Evolutionary conservation across 768 basidiomycete genomes (phyloP), one percentile per base, ranked within the genome.

Genomic region (Austroboletus eburneus): DNA sequence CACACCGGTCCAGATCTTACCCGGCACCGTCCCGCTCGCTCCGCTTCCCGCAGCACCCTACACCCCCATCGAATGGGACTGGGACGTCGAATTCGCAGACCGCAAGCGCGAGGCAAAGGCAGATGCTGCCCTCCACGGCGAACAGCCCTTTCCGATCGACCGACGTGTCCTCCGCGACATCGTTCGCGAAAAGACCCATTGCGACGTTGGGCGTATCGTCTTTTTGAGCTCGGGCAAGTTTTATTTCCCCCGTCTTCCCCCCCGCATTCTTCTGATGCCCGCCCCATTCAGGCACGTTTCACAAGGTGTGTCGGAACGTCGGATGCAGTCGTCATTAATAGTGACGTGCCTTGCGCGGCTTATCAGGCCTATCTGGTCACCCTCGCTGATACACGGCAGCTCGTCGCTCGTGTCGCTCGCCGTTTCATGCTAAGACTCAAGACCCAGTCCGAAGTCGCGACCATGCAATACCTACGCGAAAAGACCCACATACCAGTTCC

Each of bases 391-490:
- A 68, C 74, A 14, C 69, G 75, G 42, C 74, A 85, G 48, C 63
- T 91, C 35, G 81, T 92, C 8, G 87, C 85, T 6, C 79, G 88
- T 32, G 86, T 91, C 20, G 89, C 89, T 3, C 82, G 88, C 42
- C 79, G 85, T 9, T 91, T 86, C 64, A 89, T 91, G 87, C 85
- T 88, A 1, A 77, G 85, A 27, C 75, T 90, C 54, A 92, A 92
- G 70, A 90, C 86, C 4, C 84, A 87, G 63, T 91, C 89, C 0
- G 90, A 92, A 60, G 85, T 90, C 8, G 88, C 89, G 3, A 92
- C 89, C 0, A 82, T 91, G 70, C 75, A 77, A n/a, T 91, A 83
- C 61, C 74, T 92, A 22, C 81, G 85, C 41, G 72, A 82, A 54
- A 74, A 79, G 53, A 87, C 87, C 5, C 66, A 69, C 45, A 72